Evolutionary conservation across 257 asterid species (phyloP).

Genomic region (Apocynum venetum): DNA sequence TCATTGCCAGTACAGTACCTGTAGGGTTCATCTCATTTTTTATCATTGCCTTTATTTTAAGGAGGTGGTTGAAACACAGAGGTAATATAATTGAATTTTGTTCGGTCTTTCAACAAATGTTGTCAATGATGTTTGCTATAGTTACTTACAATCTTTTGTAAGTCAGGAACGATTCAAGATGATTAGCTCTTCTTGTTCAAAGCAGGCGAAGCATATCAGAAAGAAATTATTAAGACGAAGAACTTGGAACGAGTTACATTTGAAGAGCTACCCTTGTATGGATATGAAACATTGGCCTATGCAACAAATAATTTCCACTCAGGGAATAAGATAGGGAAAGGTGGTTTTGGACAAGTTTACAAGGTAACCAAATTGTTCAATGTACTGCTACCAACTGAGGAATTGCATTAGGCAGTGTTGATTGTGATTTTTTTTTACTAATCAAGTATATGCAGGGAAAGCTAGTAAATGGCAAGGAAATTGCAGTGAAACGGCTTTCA

Average conservation of each 20-base stretch:
- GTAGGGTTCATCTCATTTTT: neutral
- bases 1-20: neutral
- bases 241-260: neutral
- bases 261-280: slow-evolving; percentile 14
- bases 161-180: neutral
- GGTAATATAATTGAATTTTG: slow-evolving; percentile 31
- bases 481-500: slow-evolving; percentile 18
- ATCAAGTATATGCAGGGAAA: slow-evolving; percentile 7
- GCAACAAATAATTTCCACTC: slow-evolving; percentile 47
- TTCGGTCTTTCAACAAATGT: too few species aligned
- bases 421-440: neutral
- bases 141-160: neutral
- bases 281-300: slow-evolving; percentile 28
- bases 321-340: slow-evolving; percentile 45
- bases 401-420: neutral
- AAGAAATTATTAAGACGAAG: neutral
- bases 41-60: neutral
- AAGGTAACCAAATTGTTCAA: slow-evolving; percentile 31
- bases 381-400: neutral
- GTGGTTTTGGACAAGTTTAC: slow-evolving; percentile 70
- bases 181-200: neutral
- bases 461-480: neutral
- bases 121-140: neutral
- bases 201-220: neutral
- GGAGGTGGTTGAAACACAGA: slow-evolving; percentile 20